A percentile compares a stretch with the other conserved stretches of the same genome.
Evolutionary conservation across 1,284 basidiomycete genomes (phyloP).

Genomic region (Athelia psychrophila): DNA sequence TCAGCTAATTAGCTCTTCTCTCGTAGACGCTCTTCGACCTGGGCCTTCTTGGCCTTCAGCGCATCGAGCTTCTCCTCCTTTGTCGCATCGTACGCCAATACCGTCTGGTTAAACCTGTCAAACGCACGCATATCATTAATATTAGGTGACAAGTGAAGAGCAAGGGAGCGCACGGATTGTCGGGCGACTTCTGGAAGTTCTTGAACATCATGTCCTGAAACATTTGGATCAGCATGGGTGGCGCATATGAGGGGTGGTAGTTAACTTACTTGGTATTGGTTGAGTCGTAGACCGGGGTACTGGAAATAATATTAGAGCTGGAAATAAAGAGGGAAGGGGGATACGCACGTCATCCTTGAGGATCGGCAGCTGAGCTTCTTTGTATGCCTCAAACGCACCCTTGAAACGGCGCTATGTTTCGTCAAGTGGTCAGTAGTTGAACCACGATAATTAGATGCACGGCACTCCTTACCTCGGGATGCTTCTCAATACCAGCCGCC

Average conservation of each 20-base stretch:
- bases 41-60: slow-evolving; percentile 55
- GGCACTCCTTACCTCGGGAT: slow-evolving; percentile 84
- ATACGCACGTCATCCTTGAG: slow-evolving; percentile 65
- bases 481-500: slow-evolving; percentile 85
- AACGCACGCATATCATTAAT: not conserved
- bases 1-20: too few species aligned
- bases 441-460: slow-evolving; percentile 8
- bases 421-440: slow-evolving; percentile 1
- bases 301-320: slow-evolving; percentile 24
- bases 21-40: slow-evolving; percentile 48
- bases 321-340: slow-evolving; percentile 1
- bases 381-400: slow-evolving; percentile 91
- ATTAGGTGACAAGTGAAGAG: not conserved
- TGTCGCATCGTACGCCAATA: slow-evolving; percentile 75
- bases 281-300: slow-evolving; percentile 80
- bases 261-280: slow-evolving; percentile 79
- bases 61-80: slow-evolving; percentile 81
- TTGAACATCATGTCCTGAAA: slow-evolving; percentile 71
- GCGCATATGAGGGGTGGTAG: slow-evolving; percentile 8
- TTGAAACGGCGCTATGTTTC: slow-evolving; percentile 78
- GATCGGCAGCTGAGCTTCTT: slow-evolving; percentile 84
- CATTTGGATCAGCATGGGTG: slow-evolving; percentile 7
- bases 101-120: slow-evolving; percentile 76
- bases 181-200: slow-evolving; percentile 86
- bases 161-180: slow-evolving; percentile 69